phyloP scores from a whole-genome alignment of 345 rosid genomes.

The Physaria fendleri region DNA sequence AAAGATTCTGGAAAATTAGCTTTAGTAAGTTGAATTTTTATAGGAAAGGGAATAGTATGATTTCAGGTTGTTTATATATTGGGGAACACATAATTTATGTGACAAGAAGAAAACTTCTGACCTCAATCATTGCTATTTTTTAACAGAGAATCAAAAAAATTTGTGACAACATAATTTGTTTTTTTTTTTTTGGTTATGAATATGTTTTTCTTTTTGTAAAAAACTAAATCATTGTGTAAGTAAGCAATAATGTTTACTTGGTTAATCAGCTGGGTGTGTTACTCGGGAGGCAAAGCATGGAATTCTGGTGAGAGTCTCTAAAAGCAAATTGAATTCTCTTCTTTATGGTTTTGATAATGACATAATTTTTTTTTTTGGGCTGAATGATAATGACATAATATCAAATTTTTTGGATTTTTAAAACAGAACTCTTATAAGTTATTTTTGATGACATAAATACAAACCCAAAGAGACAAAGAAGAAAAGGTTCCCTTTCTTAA shows the following conservation, averaged over 20 bases:
- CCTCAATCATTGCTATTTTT: slow-evolving; percentile 23
- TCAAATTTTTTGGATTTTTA: too few relatives aligned
- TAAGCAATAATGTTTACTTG: slow-evolving; percentile 20
- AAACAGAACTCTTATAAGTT: background rate
- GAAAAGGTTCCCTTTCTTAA: background rate
- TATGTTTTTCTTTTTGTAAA: background rate
- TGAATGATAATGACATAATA: too few relatives aligned
- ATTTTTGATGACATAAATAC: background rate
- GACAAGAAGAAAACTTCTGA: slow-evolving; percentile 24
- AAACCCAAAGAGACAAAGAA: background rate
- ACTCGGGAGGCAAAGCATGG: slow-evolving; percentile 31
- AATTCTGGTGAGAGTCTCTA: slow-evolving; percentile 23
- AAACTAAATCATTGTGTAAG: slow-evolving; percentile 17
- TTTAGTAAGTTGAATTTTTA: slow-evolving; percentile 4
- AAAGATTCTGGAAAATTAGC: background rate
- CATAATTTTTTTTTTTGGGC: too few relatives aligned
- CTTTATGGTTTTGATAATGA: slow-evolving; percentile 22
- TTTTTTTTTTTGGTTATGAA: background rate
- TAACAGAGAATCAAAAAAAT: background rate
- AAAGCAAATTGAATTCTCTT: slow-evolving; percentile 16
- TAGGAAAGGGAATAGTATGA: slow-evolving; percentile 6
- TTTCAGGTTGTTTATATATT: slow-evolving; percentile 23
- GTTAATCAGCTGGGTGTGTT: slow-evolving; percentile 30
- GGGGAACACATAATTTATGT: slow-evolving; percentile 31
- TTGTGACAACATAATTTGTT: slow-evolving; percentile 6